Base-by-base conservation (phyloP, 2,329 filamentous ascomycete species). In the Paraconiothyrium sp. region DNA sequence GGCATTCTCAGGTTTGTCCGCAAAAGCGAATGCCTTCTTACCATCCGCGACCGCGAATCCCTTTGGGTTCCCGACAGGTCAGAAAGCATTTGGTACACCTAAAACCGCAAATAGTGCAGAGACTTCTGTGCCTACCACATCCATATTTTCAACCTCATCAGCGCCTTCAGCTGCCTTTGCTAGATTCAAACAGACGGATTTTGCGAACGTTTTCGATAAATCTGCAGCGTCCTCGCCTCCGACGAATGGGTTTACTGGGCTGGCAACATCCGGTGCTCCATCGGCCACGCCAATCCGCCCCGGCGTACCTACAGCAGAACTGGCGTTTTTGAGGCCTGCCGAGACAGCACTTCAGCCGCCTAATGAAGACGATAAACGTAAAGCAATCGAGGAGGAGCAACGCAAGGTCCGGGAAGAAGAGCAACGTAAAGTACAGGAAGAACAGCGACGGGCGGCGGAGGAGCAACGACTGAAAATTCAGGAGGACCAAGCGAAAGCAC, bases 401-500 rank as follows among this genome's bases (percentile, higher is more conserved):
- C 61, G 54, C 5, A 56, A 41, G 44, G 58, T 52, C 22, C 41
- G 32, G 32, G 58, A 57, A 39, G 54, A 60, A 43, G 34, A 37
- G 30, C 49, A 51, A 47, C 43, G 43, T 22, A 57, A 57, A 39
- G 58, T 60, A 5, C 62, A 66, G 37, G 60, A 43, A 37, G 54
- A 56, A 32, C 54, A 22, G 22, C 49, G 54, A 50, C 41, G 34
- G 13, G 43, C 51, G 30, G 59, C 61, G 9, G 61, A 65, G 24
- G 60, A 63, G 51, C 63, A 70, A 49, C 59, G 46, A 20, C 62
- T 66, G 27, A 65, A 61, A 58, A 69, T 65, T 11, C 58, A 60
- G 41, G 62, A 66, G 10, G 37, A 43, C 7, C 41, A 56, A 13
- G 54, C 43, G 43, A 59, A 60, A 14, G 58, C 64, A 14, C 64